phyloP scores from a whole-genome alignment of 2,329 filamentous ascomycete species.

The Claviceps sorghi region DNA sequence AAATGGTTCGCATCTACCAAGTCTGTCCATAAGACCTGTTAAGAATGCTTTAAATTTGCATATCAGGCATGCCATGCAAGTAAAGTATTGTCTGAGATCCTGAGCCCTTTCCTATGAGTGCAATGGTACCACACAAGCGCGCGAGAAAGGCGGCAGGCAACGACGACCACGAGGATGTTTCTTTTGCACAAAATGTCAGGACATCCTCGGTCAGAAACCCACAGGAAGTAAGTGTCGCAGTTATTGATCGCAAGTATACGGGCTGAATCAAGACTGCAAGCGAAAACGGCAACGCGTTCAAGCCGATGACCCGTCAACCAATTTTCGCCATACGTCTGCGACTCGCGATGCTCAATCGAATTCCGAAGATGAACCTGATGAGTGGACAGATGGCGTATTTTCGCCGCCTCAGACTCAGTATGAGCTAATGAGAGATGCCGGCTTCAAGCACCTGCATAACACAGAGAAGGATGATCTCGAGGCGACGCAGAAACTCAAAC shows the following conservation, averaged over 20 bases:
- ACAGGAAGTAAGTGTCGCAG: background rate
- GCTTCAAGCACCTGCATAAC: slow-evolving; percentile 42
- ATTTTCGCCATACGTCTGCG: background rate
- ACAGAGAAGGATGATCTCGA: slow-evolving; percentile 44
- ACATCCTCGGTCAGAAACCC: background rate
- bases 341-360: background rate
- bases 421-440: slow-evolving; percentile 43
- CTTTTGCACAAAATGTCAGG: background rate
- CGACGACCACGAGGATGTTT: background rate
- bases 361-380: slow-evolving; percentile 2
- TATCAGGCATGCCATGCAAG: background rate
- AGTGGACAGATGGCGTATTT: background rate
- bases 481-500: slow-evolving; percentile 49
- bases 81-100: background rate
- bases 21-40: background rate
- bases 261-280: slow-evolving; percentile 6
- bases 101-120: background rate
- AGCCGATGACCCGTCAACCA: background rate
- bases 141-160: slow-evolving; percentile 17
- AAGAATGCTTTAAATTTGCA: background rate
- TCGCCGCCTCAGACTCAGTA: slow-evolving; percentile 42
- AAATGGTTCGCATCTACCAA: background rate
- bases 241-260: background rate
- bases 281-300: slow-evolving; percentile 10
- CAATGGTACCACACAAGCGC: slow-evolving; percentile 27